Evolutionary conservation across 768 basidiomycete genomes (phyloP), one percentile per base, ranked within the genome.

Genomic region (Pulveroboletus frians): DNA sequence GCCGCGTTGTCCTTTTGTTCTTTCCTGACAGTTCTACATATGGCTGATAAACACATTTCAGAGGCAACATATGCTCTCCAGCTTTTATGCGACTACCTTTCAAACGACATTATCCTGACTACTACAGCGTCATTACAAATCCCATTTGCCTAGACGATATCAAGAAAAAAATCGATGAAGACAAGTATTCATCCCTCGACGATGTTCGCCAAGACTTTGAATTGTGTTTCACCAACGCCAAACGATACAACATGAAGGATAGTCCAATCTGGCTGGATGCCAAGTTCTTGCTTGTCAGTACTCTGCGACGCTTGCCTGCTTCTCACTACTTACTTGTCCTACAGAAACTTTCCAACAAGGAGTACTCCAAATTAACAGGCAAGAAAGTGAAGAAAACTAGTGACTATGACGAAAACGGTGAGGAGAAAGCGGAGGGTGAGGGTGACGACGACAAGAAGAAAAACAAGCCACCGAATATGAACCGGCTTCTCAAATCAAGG

Each of bases 101-200:
- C 38, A 87, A 83, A 69, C 78, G 81, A 49, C 73, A 73, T 49
- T 91, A 88, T 68, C 80, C 91, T 35, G 92, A 94, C 72, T 97
- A 97, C 70, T 96, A 94, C 69, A 63, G 68, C 20, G 52, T 84
- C 55, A 95, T 94, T 63, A 74, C 81, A 57, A 74, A 79, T 21
- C 93, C 94, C 27, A 90, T 96, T 57, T 84, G 89, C 23, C 73
- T 96, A 43, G 87, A 91, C 38, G 90, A 94, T 55, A 92, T 96
- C 72, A 91, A 91, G 76, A 77, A 80, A 58, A 78, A 80, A 59
- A 75, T 93, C 23, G 83, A 86, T 39, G 69, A 71, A 43, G 71
- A 73, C 49, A 62, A 54, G 11, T 93, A 92, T 59, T 56, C 72
- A 13, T 78, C 82, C 11, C 71, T 92, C 39, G 79, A 83, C 43